These are phyloP conservation scores for Kodamaea ohmeri DNA, from an alignment of 1,139 yeast genomes.

Conservation along the genomic window DNA sequence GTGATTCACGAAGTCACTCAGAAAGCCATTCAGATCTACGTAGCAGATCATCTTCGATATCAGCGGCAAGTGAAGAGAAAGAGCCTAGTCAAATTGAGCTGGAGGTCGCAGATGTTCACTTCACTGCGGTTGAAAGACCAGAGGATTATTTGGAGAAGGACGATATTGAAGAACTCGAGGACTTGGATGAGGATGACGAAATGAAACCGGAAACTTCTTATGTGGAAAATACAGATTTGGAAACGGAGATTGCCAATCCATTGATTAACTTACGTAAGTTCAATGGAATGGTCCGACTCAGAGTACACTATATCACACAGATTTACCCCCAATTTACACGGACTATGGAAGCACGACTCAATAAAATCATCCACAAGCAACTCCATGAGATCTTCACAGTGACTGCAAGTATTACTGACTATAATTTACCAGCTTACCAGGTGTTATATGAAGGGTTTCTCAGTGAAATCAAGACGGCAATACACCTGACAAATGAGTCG, in stretches of 20 bases:
- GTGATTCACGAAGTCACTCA: conserved; percentile 6
- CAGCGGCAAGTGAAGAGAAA: neutral
- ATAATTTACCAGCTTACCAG: conserved; percentile 37
- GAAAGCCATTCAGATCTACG: conserved; percentile 5
- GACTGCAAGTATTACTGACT: conserved; percentile 34
- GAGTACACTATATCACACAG: conserved; percentile 26
- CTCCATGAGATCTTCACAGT: conserved; percentile 25
- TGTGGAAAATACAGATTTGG: conserved; percentile 1
- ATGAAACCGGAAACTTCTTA: neutral
- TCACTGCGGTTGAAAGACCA: conserved; percentile 2
- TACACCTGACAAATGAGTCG: conserved; percentile 40
- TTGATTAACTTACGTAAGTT: conserved; percentile 16
- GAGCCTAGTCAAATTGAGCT: conserved; percentile 1
- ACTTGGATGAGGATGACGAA: neutral
- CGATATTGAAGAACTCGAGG: neutral
- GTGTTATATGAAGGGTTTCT: conserved; percentile 32
- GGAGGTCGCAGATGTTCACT: conserved; percentile 7
- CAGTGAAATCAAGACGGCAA: conserved; percentile 38
- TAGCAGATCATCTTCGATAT: conserved; percentile 6
- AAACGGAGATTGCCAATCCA: too few relatives aligned
- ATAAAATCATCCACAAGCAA: conserved; percentile 22
- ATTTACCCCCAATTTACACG: conserved; percentile 31
- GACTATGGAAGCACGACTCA: conserved; percentile 20
- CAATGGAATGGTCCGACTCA: conserved; percentile 18
- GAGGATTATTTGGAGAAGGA: conserved; percentile 1